A percentile compares a stretch with the other conserved stretches of the same genome.
phyloP scores from a whole-genome alignment of 2,329 filamentous ascomycete genomes.

The Phyllosticta citribraziliensis region DNA sequence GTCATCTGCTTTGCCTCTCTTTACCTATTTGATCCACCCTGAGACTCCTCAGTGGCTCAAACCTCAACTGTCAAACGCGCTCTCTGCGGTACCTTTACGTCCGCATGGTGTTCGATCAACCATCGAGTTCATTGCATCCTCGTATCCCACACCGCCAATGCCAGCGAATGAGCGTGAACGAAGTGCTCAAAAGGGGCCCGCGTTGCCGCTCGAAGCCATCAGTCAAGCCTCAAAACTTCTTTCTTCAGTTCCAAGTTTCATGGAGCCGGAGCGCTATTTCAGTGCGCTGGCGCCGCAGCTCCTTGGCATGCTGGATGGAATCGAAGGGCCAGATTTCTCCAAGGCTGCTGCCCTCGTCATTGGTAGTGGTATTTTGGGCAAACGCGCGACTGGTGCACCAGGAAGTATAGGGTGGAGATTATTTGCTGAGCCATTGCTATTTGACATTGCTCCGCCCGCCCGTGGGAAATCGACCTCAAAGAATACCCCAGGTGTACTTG shows the following conservation, averaged over 20 bases:
- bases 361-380: slow-evolving; percentile 57
- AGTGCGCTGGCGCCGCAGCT: slow-evolving; percentile 51
- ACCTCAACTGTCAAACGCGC: slow-evolving; percentile 43
- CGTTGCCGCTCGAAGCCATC: slow-evolving; percentile 59
- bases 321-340: slow-evolving; percentile 46
- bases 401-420: slow-evolving; percentile 51
- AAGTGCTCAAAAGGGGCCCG: slow-evolving; percentile 38
- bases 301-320: slow-evolving; percentile 51
- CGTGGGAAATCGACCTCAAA: background rate
- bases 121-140: slow-evolving; percentile 61
- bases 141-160: slow-evolving; percentile 44
- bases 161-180: slow-evolving; percentile 17
- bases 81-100: slow-evolving; percentile 53
- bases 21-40: slow-evolving; percentile 48
- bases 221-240: slow-evolving; percentile 53
- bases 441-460: slow-evolving; percentile 35
- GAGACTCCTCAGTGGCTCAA: slow-evolving; percentile 51
- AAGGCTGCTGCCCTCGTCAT: slow-evolving; percentile 54
- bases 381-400: slow-evolving; percentile 53
- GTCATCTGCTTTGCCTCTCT: slow-evolving; percentile 48
- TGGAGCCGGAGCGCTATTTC: slow-evolving; percentile 51
- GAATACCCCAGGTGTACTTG: slow-evolving; percentile 14
- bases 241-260: slow-evolving; percentile 47
- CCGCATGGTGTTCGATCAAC: slow-evolving; percentile 55
- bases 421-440: slow-evolving; percentile 51